phyloP scores from a whole-genome alignment of 2,329 filamentous ascomycete species.

The Aspergillus pseudonomiae region DNA sequence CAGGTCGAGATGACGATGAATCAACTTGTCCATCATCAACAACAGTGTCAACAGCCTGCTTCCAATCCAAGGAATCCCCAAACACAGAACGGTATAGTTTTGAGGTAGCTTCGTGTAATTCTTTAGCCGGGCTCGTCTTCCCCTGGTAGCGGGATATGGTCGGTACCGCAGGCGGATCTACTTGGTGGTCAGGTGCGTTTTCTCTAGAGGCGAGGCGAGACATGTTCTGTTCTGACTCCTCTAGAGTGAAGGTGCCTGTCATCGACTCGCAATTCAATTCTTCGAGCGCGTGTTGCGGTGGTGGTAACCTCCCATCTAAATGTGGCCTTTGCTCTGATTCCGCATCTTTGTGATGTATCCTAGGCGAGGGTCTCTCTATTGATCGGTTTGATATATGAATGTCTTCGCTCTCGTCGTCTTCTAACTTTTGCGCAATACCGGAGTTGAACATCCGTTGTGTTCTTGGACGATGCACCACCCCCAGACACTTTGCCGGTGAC shows the following conservation, averaged over 20 bases:
- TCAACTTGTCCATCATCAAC: slow-evolving; percentile 19
- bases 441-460: slow-evolving; percentile 33
- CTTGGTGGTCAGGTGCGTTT: neutral
- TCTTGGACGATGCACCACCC: slow-evolving; percentile 21
- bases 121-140: slow-evolving; percentile 21
- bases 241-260: neutral
- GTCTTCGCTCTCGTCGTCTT: slow-evolving; percentile 23
- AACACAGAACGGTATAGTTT: slow-evolving; percentile 29
- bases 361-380: slow-evolving; percentile 2
- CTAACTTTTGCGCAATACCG: slow-evolving; percentile 26
- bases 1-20: slow-evolving; percentile 40
- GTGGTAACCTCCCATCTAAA: neutral
- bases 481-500: slow-evolving; percentile 18
- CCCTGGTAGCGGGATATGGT: slow-evolving; percentile 11
- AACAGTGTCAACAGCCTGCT: slow-evolving; percentile 42
- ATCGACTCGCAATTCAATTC: neutral
- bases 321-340: neutral
- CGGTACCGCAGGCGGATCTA: neutral
- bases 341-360: slow-evolving; percentile 6
- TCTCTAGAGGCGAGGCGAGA: neutral
- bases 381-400: slow-evolving; percentile 9
- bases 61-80: slow-evolving; percentile 27
- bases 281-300: neutral
- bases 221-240: neutral
- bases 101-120: slow-evolving; percentile 25